phyloP scores from a whole-genome alignment of 2,329 filamentous ascomycete species.

The Aspergillus caelatus region DNA sequence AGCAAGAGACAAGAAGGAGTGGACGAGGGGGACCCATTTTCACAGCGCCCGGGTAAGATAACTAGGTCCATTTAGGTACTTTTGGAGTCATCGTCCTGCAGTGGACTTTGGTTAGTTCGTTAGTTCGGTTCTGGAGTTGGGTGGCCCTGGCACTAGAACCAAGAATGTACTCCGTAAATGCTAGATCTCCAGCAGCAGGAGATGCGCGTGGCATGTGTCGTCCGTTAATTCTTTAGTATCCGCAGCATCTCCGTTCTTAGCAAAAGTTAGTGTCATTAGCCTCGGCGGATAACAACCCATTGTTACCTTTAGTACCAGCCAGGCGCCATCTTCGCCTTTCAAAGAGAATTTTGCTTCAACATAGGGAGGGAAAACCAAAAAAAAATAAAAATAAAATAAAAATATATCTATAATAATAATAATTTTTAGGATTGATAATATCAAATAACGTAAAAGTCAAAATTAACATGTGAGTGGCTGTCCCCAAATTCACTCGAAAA shows the following conservation, averaged over 20 bases:
- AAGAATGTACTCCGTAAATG: constrained; percentile 5
- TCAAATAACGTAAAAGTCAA: not conserved
- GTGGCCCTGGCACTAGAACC: constrained; percentile 13
- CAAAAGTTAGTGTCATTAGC: constrained; percentile 11
- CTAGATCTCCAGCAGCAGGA: constrained; percentile 1
- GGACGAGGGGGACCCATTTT: constrained; percentile 15
- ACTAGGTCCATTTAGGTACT: constrained; percentile 11
- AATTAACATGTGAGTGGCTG: not conserved
- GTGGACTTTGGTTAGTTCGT: constrained; percentile 14
- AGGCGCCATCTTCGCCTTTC: too few species aligned
- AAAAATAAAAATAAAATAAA: too few species aligned
- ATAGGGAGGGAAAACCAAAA: not conserved
- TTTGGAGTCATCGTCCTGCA: constrained; percentile 19
- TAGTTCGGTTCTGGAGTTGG: constrained; percentile 4
- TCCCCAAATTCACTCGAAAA: not conserved
- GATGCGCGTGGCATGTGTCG: constrained; percentile 3
- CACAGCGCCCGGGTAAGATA: constrained; percentile 8
- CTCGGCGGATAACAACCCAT: constrained; percentile 7
- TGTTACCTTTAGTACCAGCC: not conserved
- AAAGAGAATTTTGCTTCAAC: not conserved
- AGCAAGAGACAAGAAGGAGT: not conserved
- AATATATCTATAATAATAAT: too few species aligned
- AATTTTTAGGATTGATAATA: not conserved
- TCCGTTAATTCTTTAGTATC: not conserved
- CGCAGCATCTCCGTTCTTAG: constrained; percentile 3